These are phyloP conservation scores for Verruconis gallopava DNA, from an alignment of 2,329 filamentous ascomycete species.

Conservation along the genomic window DNA sequence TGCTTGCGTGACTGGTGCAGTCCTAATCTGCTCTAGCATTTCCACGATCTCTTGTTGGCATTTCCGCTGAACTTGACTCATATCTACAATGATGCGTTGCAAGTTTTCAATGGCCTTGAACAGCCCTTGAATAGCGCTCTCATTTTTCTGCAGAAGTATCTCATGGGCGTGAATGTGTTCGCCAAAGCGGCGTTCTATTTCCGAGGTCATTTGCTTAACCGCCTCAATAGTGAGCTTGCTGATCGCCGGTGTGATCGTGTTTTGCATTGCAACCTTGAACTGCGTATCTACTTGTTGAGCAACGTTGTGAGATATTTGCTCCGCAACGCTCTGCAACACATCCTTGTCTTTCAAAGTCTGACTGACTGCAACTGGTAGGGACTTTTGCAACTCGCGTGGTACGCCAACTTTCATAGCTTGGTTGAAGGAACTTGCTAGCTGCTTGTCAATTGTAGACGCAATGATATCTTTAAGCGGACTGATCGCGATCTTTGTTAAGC, in stretches of 20 bases:
- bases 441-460: conserved; percentile 54
- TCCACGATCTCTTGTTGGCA: conserved; percentile 46
- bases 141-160: conserved; percentile 38
- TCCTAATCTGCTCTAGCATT: conserved; percentile 25
- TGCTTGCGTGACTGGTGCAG: conserved; percentile 14
- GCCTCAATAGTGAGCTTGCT: conserved; percentile 51
- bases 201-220: conserved; percentile 52
- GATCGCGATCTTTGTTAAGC: conserved; percentile 62
- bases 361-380: conserved; percentile 53
- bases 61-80: conserved; percentile 55
- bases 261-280: conserved; percentile 44
- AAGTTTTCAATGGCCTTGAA: conserved; percentile 52
- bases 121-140: conserved; percentile 60
- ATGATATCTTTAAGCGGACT: conserved; percentile 60
- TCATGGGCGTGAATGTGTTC: conserved; percentile 40
- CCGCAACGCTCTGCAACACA: conserved; percentile 57
- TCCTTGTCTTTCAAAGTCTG: conserved; percentile 62
- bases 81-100: conserved; percentile 53
- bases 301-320: conserved; percentile 56
- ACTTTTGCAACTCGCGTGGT: conserved; percentile 58
- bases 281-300: conserved; percentile 56
- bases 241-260: conserved; percentile 53
- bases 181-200: conserved; percentile 50
- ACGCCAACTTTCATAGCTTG: conserved; percentile 52
- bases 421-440: conserved; percentile 55